Percentiles rank a stretch among this genome's conserved stretches.
phyloP scores from a whole-genome alignment of 768 basidiomycete species.

The Pilatotrama ljubarskyi region DNA sequence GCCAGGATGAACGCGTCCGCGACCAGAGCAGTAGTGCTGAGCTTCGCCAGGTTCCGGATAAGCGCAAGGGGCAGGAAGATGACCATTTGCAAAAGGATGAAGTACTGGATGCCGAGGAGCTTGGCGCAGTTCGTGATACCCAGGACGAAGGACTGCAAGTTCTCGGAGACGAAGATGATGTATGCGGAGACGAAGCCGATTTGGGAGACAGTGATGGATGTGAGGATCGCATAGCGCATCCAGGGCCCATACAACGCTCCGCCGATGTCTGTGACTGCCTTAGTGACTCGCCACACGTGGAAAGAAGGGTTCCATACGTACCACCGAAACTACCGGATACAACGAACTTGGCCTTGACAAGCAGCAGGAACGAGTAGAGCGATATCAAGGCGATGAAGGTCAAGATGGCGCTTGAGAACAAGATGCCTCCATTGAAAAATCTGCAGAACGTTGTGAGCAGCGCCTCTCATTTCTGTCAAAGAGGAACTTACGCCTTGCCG shows the following conservation, averaged over 20 bases:
- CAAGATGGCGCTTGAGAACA: constrained; percentile 83
- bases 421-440: constrained; percentile 92
- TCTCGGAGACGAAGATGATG: constrained; percentile 94
- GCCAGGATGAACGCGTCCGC: constrained; percentile 95
- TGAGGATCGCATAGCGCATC: constrained; percentile 89
- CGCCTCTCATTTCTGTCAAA: neutral
- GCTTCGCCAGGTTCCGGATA: constrained; percentile 90
- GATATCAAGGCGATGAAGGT: constrained; percentile 83
- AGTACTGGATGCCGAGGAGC: constrained; percentile 67
- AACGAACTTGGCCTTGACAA: constrained; percentile 83
- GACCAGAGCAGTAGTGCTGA: constrained; percentile 87
- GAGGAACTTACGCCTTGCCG: constrained; percentile 76
- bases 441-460: constrained; percentile 37
- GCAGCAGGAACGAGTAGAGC: constrained; percentile 89
- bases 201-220: constrained; percentile 86
- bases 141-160: constrained; percentile 80
- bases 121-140: constrained; percentile 77
- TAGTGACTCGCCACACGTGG: neutral
- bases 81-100: constrained; percentile 80
- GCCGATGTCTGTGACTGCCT: constrained; percentile 71
- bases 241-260: constrained; percentile 87
- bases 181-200: constrained; percentile 89
- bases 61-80: constrained; percentile 90
- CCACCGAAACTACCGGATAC: constrained; percentile 94
- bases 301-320: constrained; percentile 35